phyloP scores from a whole-genome alignment of 2,329 filamentous ascomycete species.

The Hypoxylon sp. region DNA sequence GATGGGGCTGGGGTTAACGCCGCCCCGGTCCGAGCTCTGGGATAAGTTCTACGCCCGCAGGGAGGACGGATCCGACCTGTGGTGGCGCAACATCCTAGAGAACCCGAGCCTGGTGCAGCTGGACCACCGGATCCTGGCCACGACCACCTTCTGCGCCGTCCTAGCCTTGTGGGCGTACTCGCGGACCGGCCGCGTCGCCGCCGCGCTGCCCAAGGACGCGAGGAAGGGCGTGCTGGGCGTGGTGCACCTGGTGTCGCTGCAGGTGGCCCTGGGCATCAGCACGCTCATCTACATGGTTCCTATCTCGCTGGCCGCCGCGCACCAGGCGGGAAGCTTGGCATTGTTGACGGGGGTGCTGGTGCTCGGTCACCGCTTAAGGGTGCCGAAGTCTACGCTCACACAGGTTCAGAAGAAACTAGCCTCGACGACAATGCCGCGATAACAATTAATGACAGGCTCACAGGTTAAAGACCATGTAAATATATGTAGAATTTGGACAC shows the following conservation, averaged over 20 bases:
- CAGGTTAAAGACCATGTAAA: constrained; percentile 35
- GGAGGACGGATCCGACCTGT: constrained; percentile 82
- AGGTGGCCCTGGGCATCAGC: constrained; percentile 87
- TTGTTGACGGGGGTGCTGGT: constrained; percentile 85
- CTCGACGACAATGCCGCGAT: constrained; percentile 37
- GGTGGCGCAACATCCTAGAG: constrained; percentile 98
- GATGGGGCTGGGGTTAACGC: constrained; percentile 88
- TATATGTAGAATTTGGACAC: constrained; percentile 34
- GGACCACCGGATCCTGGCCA: constrained; percentile 92
- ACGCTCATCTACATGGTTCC: constrained; percentile 96
- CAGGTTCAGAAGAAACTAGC: constrained; percentile 66
- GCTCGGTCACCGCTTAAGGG: constrained; percentile 80
- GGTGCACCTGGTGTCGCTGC: constrained; percentile 83
- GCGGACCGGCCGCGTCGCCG: constrained; percentile 69
- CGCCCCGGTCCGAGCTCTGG: constrained; percentile 85
- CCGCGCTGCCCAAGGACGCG: constrained; percentile 71
- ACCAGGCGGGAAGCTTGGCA: constrained; percentile 91
- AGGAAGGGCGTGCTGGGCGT: constrained; percentile 80
- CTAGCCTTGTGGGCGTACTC: constrained; percentile 85
- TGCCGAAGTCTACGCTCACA: constrained; percentile 73
- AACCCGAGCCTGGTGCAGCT: constrained; percentile 96
- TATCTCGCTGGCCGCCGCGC: constrained; percentile 84
- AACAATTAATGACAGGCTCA: constrained; percentile 24
- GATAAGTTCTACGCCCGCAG: constrained; percentile 86
- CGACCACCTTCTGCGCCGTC: constrained; percentile 86